These are phyloP conservation scores for Fusarium pininemorale DNA, from an alignment of 2,329 filamentous ascomycete species.

Conservation along the genomic window DNA sequence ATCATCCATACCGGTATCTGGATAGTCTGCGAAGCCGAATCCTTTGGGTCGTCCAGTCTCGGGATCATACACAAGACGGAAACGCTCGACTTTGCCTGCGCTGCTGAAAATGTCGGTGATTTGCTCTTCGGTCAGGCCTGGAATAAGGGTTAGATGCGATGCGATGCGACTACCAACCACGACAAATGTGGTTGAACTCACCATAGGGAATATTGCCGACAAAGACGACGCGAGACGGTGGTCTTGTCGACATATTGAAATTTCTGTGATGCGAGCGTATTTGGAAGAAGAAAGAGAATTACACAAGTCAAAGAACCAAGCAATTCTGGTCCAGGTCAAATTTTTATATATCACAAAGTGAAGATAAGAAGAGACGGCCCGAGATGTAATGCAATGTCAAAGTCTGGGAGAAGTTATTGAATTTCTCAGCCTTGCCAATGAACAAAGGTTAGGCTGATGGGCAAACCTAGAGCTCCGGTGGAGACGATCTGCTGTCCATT, in stretches of 20 bases:
- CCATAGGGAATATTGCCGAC: conserved; percentile 89
- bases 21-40: conserved; percentile 96
- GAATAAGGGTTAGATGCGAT: conserved; percentile 30
- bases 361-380: background rate
- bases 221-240: conserved; percentile 81
- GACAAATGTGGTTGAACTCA: conserved; percentile 47
- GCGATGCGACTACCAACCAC: background rate
- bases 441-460: conserved; percentile 32
- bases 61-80: conserved; percentile 93
- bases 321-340: background rate
- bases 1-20: conserved; percentile 75
- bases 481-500: conserved; percentile 6
- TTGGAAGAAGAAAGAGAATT: background rate
- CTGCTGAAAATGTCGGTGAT: conserved; percentile 93
- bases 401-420: conserved; percentile 24
- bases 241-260: conserved; percentile 72
- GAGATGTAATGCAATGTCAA: conserved; percentile 16
- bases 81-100: conserved; percentile 89
- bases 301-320: background rate
- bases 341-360: background rate
- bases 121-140: conserved; percentile 94
- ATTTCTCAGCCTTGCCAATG: conserved; percentile 41
- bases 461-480: conserved; percentile 21
- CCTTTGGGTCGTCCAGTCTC: conserved; percentile 95
- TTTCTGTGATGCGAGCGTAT: background rate